Base-by-base conservation (phyloP, 208 protist species). In the Sergeia podlipaevii region DNA sequence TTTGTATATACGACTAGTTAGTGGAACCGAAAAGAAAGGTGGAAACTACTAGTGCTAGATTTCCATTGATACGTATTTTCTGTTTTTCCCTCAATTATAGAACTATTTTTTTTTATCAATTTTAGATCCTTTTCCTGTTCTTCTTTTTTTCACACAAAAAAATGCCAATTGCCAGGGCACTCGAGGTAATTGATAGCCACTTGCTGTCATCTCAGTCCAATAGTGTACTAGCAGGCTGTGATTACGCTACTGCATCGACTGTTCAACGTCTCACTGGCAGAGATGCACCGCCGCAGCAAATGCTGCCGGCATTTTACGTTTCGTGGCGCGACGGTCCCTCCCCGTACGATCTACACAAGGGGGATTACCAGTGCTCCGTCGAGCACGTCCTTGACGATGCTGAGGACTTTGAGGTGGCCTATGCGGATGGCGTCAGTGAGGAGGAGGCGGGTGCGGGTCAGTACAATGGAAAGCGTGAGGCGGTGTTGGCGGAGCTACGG, bases 261-360 rank as follows among this genome's bases (percentile, higher is more conserved):
- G 28, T 24, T 11, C 0, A 18, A 18, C 6, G 26, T 6, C 39
- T 20, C 18, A 15, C n/a, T 5, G 52, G 38, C 3, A 26, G 38
- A 15, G 27, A 46, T 4, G 0, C 23, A 6, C 1, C 39, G 6
- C 39, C 39, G 13, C n/a, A 30, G 1, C 0, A 4, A 27, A 33
- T 39, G 1, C 47, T 66, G 7, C 60, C 60, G 24, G 47, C 60
- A 29, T 66, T 66, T 21, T 57, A 48, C 60, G 52, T 55, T 6
- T 33, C 32, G 27, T 34, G 34, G 34, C 60, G 60, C 2, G 50
- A 66, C 39, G 60, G 60, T 1, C 60, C 60, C 3, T 66, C 50
- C 0, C 60, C 60, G 27, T 66, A 47, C 26, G 50, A 58, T 34
- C 0, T 27, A 1, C 50, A 66, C 33, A 43, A 38, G 20, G 50